Base-by-base conservation (phyloP, 1,139 yeast genomes). In the Magnusiomyces starmeri region DNA sequence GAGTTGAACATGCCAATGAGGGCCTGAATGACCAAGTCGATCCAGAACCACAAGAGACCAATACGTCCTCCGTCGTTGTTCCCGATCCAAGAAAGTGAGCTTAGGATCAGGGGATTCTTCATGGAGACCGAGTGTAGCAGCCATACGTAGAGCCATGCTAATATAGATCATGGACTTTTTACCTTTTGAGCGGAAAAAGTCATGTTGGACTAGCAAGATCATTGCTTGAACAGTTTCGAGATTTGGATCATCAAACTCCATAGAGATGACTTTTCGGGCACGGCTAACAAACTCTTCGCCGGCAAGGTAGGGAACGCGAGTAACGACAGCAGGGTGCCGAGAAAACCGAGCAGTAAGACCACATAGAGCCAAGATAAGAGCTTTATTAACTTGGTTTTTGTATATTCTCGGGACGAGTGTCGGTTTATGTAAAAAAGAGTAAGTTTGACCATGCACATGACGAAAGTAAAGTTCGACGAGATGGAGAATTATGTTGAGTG, bases 211-310 rank as follows among this genome's bases (percentile, higher is more conserved):
- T 41, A 69, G 56, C 44, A 67, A 60, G 29, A 67, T 63, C 46
- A 68, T 52, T 1, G 72, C 71, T 53, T 69, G 72, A 1, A 68
- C 63, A n/a, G 69, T 67, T 50, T 69, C 71, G 12, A 69, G 54
- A 4, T 62, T 59, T 4, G 71, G 70, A 20, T 59, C 60, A 48
- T 66, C 70, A 48, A 68, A 65, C 52, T 69, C 68, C n/a, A 57
- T 54, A 32, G 65, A 58, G 14, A 69, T 56, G 3, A 62, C 56
- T 34, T 61, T 59, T 21, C 70, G 56, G 1, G 72, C 70, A 27
- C 56, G 59, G 18, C 53, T 56, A 21, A 66, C 58, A 52, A 59
- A 67, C n/a, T 56, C 56, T 48, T 68, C 71, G n/a, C 72, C 72
- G 1, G 67, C 65, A 16, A 57, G 59, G 45, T 62, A 64, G 7